These are phyloP conservation scores for Xylaria intraflava DNA, from an alignment of 495 filamentous ascomycete genomes.

Conservation along the genomic window DNA sequence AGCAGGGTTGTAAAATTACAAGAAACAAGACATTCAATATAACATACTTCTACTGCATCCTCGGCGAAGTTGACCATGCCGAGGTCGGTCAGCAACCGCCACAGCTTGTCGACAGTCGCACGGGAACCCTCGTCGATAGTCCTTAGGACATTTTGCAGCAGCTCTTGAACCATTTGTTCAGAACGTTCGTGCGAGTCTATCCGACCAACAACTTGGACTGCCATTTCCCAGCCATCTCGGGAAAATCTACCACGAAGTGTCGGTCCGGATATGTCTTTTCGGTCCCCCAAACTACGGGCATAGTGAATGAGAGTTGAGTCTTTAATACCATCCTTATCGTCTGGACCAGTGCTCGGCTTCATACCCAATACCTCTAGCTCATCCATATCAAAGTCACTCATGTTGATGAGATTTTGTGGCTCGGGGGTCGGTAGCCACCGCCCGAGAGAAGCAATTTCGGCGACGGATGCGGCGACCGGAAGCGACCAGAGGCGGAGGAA, in stretches of 20 bases:
- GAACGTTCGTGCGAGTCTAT: constrained; percentile 59
- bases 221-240: constrained; percentile 78
- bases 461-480: constrained; percentile 64
- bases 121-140: constrained; percentile 57
- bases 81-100: constrained; percentile 60
- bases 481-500: constrained; percentile 72
- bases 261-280: constrained; percentile 30
- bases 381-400: constrained; percentile 45
- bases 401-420: constrained; percentile 35
- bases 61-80: constrained; percentile 65
- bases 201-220: constrained; percentile 67
- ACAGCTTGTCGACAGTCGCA: constrained; percentile 65
- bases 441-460: constrained; percentile 66
- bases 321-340: constrained; percentile 48
- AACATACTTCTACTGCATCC: constrained; percentile 66
- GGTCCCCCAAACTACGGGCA: constrained; percentile 50
- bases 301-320: constrained; percentile 71
- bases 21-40: background rate
- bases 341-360: constrained; percentile 32
- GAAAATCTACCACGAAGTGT: constrained; percentile 28
- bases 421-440: constrained; percentile 62
- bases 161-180: constrained; percentile 54
- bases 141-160: constrained; percentile 52
- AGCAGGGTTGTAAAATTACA: constrained; percentile 17
- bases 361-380: constrained; percentile 51